Conservation (phyloP, 345 rosid species). For the Linum tenue region DNA sequence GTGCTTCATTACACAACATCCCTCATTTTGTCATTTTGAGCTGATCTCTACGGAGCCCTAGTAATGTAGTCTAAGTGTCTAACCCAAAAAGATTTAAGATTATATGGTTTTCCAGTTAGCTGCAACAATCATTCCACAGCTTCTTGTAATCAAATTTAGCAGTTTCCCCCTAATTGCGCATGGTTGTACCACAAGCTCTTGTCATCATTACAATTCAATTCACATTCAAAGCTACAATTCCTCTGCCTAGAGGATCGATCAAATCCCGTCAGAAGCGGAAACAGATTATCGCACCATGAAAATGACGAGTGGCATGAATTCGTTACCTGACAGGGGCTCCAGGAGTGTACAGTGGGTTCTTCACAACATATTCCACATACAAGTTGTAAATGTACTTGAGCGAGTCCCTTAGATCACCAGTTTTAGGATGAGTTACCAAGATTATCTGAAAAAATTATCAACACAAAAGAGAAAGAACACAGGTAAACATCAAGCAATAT, state of each 20-base stretch:
- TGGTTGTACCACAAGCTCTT: no score
- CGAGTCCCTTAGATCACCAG: conserved; percentile 77
- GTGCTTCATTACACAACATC: background rate
- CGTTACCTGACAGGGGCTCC: conserved; percentile 75
- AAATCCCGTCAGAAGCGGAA: background rate
- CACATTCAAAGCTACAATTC: background rate
- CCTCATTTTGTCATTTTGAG: background rate
- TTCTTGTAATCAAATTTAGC: no score
- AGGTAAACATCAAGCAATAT: background rate
- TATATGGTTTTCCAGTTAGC: no score
- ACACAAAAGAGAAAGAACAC: conserved; percentile 6
- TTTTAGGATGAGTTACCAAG: conserved; percentile 80
- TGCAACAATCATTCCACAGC: no score
- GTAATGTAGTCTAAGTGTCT: no score
- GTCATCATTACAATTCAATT: no score
- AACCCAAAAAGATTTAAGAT: no score
- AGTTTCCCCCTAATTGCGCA: no score
- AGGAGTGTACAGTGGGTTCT: conserved; percentile 70
- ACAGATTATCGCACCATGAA: no score
- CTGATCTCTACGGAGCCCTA: no score
- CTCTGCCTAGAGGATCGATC: background rate
- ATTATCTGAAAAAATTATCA: conserved; percentile 38
- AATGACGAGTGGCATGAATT: background rate
- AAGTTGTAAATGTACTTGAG: conserved; percentile 77
- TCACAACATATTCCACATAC: conserved; percentile 77